These are phyloP conservation scores for Dictyostelium intermedium DNA, from an alignment of 78 protist species.

Conservation along the genomic window DNA sequence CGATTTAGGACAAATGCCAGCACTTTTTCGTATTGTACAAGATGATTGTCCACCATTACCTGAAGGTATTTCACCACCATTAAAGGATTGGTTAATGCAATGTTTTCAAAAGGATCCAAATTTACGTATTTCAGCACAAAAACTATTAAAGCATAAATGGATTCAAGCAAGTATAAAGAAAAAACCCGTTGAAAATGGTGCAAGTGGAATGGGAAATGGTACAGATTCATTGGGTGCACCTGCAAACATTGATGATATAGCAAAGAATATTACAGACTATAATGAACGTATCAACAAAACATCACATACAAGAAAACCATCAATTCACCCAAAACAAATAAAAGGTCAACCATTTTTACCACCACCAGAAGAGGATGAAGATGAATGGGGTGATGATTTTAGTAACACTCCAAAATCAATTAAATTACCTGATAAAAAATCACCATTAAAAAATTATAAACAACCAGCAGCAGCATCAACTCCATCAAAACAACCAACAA, in stretches of 20 bases:
- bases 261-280: conserved; percentile 70
- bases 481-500: background rate
- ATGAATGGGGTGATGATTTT: conserved; percentile 78
- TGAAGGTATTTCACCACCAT: conserved; percentile 86
- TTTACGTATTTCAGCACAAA: conserved; percentile 88
- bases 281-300: conserved; percentile 66
- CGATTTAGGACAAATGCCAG: conserved; percentile 96
- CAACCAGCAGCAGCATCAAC: background rate
- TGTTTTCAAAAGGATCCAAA: conserved; percentile 95
- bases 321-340: conserved; percentile 65
- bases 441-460: background rate
- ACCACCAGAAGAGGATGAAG: conserved; percentile 68
- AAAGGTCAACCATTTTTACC: conserved; percentile 33
- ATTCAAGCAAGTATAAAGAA: conserved; percentile 24
- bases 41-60: conserved; percentile 98
- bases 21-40: conserved; percentile 96
- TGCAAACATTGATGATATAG: conserved; percentile 74
- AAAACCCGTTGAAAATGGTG: conserved; percentile 2
- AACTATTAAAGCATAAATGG: conserved; percentile 92
- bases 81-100: conserved; percentile 87
- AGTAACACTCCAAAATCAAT: conserved; percentile 62
- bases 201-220: background rate
- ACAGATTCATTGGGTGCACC: conserved; percentile 21
- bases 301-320: conserved; percentile 58
- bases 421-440: conserved; percentile 48